Percentiles rank a stretch among this genome's conserved stretches.
Conservation (phyloP, 805 yeast genomes). For the Wickerhamomyces rabaulensis region DNA sequence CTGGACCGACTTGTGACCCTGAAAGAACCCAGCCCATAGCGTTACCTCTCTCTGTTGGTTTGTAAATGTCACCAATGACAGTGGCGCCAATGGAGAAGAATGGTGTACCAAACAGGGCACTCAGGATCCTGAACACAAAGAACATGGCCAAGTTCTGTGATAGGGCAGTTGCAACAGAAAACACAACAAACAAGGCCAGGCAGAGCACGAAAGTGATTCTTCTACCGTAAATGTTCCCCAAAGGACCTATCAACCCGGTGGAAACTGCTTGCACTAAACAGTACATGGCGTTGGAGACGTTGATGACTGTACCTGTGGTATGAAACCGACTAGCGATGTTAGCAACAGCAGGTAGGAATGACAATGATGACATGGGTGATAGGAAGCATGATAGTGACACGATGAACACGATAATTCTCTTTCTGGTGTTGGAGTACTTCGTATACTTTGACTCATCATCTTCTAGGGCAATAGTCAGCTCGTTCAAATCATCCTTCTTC, state of each 20-base stretch:
- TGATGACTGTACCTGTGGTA: conserved; percentile 41
- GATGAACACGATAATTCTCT: conserved; percentile 25
- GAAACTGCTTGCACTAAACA: conserved; percentile 48
- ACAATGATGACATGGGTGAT: conserved; percentile 38
- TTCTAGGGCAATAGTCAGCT: too few relatives aligned
- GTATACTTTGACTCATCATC: too few relatives aligned
- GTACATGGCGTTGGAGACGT: conserved; percentile 44
- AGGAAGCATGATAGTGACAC: conserved; percentile 36
- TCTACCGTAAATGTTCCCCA: conserved; percentile 50
- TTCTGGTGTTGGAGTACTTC: too few relatives aligned
- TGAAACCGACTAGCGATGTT: conserved; percentile 40
- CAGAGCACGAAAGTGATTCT: conserved; percentile 38
- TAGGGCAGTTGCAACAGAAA: conserved; percentile 33
- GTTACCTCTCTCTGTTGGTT: conserved; percentile 44
- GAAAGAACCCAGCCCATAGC: conserved; percentile 44
- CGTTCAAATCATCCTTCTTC: too few relatives aligned
- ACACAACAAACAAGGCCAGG: conserved; percentile 28
- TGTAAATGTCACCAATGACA: conserved; percentile 44
- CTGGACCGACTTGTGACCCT: conserved; percentile 52
- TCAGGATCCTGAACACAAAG: conserved; percentile 41
- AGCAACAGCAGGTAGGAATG: conserved; percentile 47
- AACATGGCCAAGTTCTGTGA: conserved; percentile 51
- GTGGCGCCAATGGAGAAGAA: conserved; percentile 50
- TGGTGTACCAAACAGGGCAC: conserved; percentile 50
- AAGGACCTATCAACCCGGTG: conserved; percentile 45